Evolutionary conservation across 768 basidiomycete species (phyloP).

Genomic region (Trametes gibbosa): DNA sequence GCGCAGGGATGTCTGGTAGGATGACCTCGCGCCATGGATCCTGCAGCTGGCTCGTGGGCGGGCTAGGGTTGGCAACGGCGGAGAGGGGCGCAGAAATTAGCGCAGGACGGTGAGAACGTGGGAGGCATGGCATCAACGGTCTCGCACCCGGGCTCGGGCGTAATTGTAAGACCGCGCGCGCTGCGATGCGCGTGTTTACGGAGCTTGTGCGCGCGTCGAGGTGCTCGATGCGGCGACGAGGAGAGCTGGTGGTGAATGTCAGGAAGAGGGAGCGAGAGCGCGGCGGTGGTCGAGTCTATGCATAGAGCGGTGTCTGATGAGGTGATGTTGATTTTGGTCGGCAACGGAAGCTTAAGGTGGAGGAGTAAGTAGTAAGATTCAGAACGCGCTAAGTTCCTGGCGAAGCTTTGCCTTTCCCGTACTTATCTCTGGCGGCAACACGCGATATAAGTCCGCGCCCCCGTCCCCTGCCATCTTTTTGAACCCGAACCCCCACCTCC

Average conservation of each 20-base stretch:
- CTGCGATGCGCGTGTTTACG: background rate
- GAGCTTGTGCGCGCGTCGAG: background rate
- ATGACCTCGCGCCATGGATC: background rate
- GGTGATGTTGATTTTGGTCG: conserved; percentile 12
- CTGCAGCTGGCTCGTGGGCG: background rate
- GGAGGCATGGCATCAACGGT: conserved; percentile 4
- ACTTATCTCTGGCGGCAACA: conserved; percentile 9
- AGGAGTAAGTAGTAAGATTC: too few species aligned
- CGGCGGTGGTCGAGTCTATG: background rate
- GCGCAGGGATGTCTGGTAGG: background rate
- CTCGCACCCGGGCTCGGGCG: conserved; percentile 8
- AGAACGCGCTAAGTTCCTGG: background rate
- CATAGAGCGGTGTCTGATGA: background rate
- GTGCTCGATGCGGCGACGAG: background rate
- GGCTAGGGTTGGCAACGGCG: background rate
- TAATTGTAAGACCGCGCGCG: background rate
- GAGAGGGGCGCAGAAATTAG: background rate
- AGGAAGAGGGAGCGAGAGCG: background rate
- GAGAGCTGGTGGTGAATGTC: too few species aligned
- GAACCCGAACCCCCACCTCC: conserved; percentile 16
- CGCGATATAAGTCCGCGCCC: conserved; percentile 23
- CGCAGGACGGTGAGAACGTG: conserved; percentile 7
- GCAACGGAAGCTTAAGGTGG: background rate
- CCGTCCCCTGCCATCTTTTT: conserved; percentile 13
- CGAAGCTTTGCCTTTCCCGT: conserved; percentile 1